Percentiles rank a stretch among this genome's conserved stretches.
phyloP scores from a whole-genome alignment of 2,329 filamentous ascomycete genomes.

The Cytospora chrysosperma region DNA sequence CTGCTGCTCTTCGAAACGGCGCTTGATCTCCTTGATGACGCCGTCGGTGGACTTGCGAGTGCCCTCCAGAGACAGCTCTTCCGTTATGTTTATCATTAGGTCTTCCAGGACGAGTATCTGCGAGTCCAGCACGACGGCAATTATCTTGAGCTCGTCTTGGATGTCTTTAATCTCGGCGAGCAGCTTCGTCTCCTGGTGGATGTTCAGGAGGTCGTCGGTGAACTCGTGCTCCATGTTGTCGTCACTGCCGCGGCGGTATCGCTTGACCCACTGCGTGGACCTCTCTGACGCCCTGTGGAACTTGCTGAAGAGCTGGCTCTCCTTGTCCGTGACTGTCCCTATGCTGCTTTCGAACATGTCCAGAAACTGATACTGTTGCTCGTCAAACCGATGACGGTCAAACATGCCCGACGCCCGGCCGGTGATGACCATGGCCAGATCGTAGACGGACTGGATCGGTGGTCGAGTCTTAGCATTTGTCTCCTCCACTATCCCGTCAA shows the following conservation, averaged over 20 bases:
- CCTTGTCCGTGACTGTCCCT: slow-evolving; percentile 50
- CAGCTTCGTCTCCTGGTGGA: slow-evolving; percentile 59
- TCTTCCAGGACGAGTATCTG: slow-evolving; percentile 48
- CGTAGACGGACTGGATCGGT: slow-evolving; percentile 59
- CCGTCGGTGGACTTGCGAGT: slow-evolving; percentile 24
- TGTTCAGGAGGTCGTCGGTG: slow-evolving; percentile 57
- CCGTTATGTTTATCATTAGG: slow-evolving; percentile 43
- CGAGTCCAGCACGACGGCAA: slow-evolving; percentile 51
- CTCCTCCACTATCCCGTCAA: slow-evolving; percentile 63
- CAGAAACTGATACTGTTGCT: slow-evolving; percentile 62
- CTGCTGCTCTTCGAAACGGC: slow-evolving; percentile 55
- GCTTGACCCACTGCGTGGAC: slow-evolving; percentile 54
- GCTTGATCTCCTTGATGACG: slow-evolving; percentile 39
- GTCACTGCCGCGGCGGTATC: slow-evolving; percentile 33
- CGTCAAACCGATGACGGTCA: slow-evolving; percentile 55
- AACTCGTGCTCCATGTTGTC: slow-evolving; percentile 35
- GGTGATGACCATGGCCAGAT: slow-evolving; percentile 61
- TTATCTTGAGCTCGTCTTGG: slow-evolving; percentile 65
- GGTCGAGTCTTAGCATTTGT: slow-evolving; percentile 63
- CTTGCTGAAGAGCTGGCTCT: slow-evolving; percentile 57
- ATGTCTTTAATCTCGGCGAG: slow-evolving; percentile 67
- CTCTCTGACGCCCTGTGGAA: slow-evolving; percentile 60
- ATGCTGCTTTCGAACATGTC: slow-evolving; percentile 68
- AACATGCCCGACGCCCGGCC: slow-evolving; percentile 60
- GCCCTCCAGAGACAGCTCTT: slow-evolving; percentile 32